A percentile compares a stretch with the other conserved stretches of the same genome.
Evolutionary conservation across 805 yeast genomes (phyloP).

Genomic region (Zygosaccharomyces pseudorouxii): DNA sequence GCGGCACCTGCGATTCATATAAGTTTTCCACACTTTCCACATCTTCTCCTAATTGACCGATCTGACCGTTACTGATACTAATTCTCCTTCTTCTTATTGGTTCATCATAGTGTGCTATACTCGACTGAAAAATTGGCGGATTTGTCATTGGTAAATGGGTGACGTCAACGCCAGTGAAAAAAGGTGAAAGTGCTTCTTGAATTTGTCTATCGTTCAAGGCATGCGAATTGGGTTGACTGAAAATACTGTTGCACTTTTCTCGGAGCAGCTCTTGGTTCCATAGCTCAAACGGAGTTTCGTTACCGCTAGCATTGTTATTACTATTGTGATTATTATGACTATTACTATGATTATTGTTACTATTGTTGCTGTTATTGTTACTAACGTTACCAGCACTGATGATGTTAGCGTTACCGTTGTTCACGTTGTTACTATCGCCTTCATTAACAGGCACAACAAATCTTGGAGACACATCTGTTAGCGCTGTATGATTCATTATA

Average conservation of each 20-base stretch:
- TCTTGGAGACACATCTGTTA: not conserved
- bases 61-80: constrained; percentile 81
- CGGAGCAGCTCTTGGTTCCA: constrained; percentile 2
- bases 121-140: constrained; percentile 43
- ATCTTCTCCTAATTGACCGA: constrained; percentile 60
- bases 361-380: not conserved
- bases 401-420: not conserved
- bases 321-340: not conserved
- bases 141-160: constrained; percentile 43
- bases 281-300: not conserved
- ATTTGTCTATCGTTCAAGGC: constrained; percentile 30
- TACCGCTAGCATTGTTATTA: not conserved
- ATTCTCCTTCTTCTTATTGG: constrained; percentile 49
- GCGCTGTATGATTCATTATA: not conserved
- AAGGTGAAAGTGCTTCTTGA: constrained; percentile 40
- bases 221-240: constrained; percentile 22
- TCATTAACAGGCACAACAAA: not conserved
- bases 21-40: constrained; percentile 36
- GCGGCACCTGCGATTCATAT: constrained; percentile 35
- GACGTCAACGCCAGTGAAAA: constrained; percentile 42
- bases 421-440: not conserved
- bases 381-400: not conserved
- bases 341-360: not conserved
- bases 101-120: constrained; percentile 36
- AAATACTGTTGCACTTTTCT: constrained; percentile 1